Percentiles rank a stretch among this genome's conserved stretches.
These are phyloP conservation scores for Naegleria lovaniensis DNA, from an alignment of 208 protist species.

Conservation along the genomic window DNA sequence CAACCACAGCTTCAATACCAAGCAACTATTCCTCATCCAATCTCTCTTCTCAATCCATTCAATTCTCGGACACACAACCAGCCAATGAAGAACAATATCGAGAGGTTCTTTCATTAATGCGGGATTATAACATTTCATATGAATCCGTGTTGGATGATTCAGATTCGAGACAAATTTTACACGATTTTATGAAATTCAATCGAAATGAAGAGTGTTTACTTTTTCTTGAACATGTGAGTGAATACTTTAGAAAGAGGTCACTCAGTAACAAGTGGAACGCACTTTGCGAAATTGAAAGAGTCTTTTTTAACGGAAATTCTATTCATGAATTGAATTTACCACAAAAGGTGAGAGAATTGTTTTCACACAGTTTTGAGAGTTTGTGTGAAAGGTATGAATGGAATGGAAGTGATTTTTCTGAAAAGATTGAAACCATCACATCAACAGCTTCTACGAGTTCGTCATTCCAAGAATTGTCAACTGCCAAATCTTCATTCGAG, in stretches of 20 bases:
- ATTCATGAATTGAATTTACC: background rate
- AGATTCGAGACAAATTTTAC: background rate
- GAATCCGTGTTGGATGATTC: background rate
- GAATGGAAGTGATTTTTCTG: background rate
- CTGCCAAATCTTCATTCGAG: background rate
- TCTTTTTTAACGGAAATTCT: background rate
- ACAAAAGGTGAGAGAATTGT: background rate
- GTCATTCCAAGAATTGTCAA: too few relatives aligned
- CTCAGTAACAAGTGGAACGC: background rate
- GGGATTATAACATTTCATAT: background rate
- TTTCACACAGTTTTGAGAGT: background rate
- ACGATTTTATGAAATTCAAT: background rate
- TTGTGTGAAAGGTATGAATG: background rate
- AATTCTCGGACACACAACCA: too few relatives aligned
- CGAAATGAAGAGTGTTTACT: background rate
- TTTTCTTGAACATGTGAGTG: background rate
- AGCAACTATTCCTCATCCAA: too few relatives aligned
- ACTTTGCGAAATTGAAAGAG: background rate
- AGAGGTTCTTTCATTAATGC: background rate
- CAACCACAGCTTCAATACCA: too few relatives aligned
- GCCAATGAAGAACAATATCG: too few relatives aligned
- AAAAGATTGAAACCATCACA: background rate
- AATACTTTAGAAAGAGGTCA: background rate
- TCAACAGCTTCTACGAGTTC: background rate
- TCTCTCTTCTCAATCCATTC: too few relatives aligned